Percentiles rank a stretch among this genome's conserved stretches.
phyloP scores from a whole-genome alignment of 2,329 filamentous ascomycete genomes.

The Microcyclospora pomicola region DNA sequence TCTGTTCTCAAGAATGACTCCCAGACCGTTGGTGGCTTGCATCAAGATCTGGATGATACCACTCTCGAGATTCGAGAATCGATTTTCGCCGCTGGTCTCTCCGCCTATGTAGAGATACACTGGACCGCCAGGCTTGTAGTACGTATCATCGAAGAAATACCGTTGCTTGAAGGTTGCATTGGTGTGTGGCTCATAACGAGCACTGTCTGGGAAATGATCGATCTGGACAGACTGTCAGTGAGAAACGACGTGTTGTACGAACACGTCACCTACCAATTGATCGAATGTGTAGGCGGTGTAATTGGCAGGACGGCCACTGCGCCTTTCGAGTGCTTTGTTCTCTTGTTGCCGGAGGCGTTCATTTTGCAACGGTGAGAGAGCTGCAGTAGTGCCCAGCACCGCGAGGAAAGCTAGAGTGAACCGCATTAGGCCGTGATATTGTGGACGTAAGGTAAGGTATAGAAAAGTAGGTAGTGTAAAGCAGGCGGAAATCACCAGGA shows the following conservation, averaged over 20 bases:
- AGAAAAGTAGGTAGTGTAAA: too few species aligned
- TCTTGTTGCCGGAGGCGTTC: too few species aligned
- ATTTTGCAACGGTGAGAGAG: too few species aligned
- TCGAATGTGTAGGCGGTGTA: too few species aligned
- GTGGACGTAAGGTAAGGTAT: too few species aligned
- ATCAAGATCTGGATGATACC: conserved; percentile 47
- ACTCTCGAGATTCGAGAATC: conserved; percentile 59
- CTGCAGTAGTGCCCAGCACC: too few species aligned
- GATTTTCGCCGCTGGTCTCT: conserved; percentile 48
- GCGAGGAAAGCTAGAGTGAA: too few species aligned
- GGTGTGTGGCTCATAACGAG: conserved; percentile 61
- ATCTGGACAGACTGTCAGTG: conserved; percentile 25
- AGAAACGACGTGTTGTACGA: not conserved
- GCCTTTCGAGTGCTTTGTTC: too few species aligned
- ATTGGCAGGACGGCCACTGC: too few species aligned
- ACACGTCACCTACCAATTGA: too few species aligned
- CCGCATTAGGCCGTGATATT: too few species aligned
- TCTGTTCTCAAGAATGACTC: conserved; percentile 40
- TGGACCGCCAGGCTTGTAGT: conserved; percentile 64
- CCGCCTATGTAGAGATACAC: conserved; percentile 64
- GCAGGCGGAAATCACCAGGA: too few species aligned
- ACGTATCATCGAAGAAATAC: conserved; percentile 68
- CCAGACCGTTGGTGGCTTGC: conserved; percentile 39
- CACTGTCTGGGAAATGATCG: conserved; percentile 72
- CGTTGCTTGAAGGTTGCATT: conserved; percentile 53